Evolutionary conservation across 306 rosid genomes (phyloP), one percentile per base, ranked within the genome.

Genomic region (Dryas alaskensis): DNA sequence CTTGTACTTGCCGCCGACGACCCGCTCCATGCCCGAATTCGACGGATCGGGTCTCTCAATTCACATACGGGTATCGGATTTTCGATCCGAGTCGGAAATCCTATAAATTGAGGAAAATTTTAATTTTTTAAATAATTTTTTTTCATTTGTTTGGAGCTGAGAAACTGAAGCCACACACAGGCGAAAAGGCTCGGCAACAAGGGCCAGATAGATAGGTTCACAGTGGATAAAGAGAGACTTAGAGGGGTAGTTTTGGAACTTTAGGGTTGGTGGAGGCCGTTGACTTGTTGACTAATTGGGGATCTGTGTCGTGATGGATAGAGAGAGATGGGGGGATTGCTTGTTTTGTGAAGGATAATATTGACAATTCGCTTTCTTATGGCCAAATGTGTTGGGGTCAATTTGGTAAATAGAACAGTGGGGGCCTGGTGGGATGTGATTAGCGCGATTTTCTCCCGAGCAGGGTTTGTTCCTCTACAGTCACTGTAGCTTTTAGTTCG

Each of bases 1-100:
- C 86, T 89, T 93, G 86, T 81, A 93, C 86, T 89, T 89, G 67
- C 84, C 77, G 80, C 91, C 97, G 76, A 93, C 82, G 80, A 93
- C 74, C 58, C 97, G 89, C 72, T 93, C 98, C 98, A 93, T 91
- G 73, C 22, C 44, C 70, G 79, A 73, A 42, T 70, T 68, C 76
- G 61, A 78, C 60, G 60, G 69, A 66, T 73, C 73, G 57, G 84
- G 67, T 79, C 86, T 51, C 65, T 73, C 70, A 67, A 62, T 67
- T 79, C 85, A 81, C 64, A 73, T 69, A 81, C n/a, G 69, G 57
- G 64, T 73, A 64, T 55, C 43, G 40, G 66, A 62, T 37, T 64
- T 60, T 45, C 46, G 73, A 76, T 67, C 80, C 37, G 62, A 65
- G 58, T 27, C 53, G n/a, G 46, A 67, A 67, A 58, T 17, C 7